Conservation (phyloP, 83 land plant genomes). For the Thuja plicata region DNA sequence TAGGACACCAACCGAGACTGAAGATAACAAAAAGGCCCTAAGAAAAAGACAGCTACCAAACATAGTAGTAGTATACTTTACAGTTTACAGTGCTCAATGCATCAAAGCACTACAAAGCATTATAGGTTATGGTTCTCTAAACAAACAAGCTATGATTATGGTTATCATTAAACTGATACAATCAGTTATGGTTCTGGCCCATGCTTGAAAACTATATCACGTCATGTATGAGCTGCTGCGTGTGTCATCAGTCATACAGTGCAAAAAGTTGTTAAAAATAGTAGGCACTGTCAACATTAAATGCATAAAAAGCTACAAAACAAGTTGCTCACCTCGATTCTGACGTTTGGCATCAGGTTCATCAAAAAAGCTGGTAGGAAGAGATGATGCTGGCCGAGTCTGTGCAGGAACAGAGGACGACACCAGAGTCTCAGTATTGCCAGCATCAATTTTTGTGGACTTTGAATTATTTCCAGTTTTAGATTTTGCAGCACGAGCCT, state of each 20-base stretch:
- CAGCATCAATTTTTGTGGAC: slow-evolving; percentile 7
- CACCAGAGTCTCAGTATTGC: not conserved
- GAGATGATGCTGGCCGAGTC: slow-evolving; percentile 27
- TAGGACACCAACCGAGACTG: too few relatives aligned
- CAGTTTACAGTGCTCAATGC: not conserved
- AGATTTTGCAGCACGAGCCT: slow-evolving; percentile 44
- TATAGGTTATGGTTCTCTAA: not conserved
- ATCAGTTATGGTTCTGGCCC: not conserved
- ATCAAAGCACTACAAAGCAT: not conserved
- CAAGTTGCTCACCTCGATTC: slow-evolving; percentile 34
- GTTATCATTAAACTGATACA: not conserved
- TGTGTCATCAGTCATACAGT: not conserved
- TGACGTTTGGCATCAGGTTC: slow-evolving; percentile 42
- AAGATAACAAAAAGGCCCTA: not conserved
- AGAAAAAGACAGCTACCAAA: not conserved
- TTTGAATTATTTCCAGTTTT: slow-evolving; percentile 10
- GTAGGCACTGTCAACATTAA: not conserved
- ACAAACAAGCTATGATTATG: not conserved
- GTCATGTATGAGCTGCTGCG: not conserved
- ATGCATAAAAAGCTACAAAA: not conserved
- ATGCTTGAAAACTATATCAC: not conserved
- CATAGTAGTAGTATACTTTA: not conserved
- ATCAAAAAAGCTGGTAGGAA: slow-evolving; percentile 69
- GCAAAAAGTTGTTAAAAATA: not conserved
- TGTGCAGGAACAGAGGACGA: not conserved